Base-by-base conservation (phyloP, 306 rosid species). In the Cotoneaster glaucophyllus region DNA sequence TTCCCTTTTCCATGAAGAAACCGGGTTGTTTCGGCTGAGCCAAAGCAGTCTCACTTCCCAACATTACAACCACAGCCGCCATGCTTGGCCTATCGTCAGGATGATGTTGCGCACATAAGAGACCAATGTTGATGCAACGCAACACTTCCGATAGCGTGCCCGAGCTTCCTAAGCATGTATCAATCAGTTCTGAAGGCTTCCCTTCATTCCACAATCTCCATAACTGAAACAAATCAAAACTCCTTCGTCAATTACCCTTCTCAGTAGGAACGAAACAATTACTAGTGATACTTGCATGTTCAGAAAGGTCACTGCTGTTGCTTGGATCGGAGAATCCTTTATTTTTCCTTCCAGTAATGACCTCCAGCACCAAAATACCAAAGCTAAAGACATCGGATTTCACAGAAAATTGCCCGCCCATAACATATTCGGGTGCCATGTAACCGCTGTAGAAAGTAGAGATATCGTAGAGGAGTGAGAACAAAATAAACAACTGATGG, bases 301-400 rank as follows among this genome's bases (percentile, higher is more conserved):
- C 88, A 13, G 77, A 69, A 63, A 90, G 93, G 62, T 85, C 84
- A 67, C 78, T 82, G 69, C 61, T 56, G 18, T 82, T 34, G 19
- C 77, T 77, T 41, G 44, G 44, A 58, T 76, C 67, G 22, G 15
- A 80, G 66, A 80, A 85, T 4, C 82, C 86, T n/a, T 76, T 78
- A 6, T 57, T 90, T 75, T 73, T 86, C 56, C 77, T 81, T 52
- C 96, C 93, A 44, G 79, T 70, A 12, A 86, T 14, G 26, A 53
- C 77, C 84, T 90, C 96, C 67, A 86, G 45, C 74, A 86, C 6
- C 50, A 88, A 67, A 13, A 86, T 82, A 2, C 96, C 88, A 52
- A 90, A 88, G 71, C 96, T 88, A 25, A 86, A 90, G 39, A 85
- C 90, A 62, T 86, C 87, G 0, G 92, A 88, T 57, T 90, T 90